phyloP scores from a whole-genome alignment of 2,329 filamentous ascomycete species.

The Aspergillus awamori region DNA sequence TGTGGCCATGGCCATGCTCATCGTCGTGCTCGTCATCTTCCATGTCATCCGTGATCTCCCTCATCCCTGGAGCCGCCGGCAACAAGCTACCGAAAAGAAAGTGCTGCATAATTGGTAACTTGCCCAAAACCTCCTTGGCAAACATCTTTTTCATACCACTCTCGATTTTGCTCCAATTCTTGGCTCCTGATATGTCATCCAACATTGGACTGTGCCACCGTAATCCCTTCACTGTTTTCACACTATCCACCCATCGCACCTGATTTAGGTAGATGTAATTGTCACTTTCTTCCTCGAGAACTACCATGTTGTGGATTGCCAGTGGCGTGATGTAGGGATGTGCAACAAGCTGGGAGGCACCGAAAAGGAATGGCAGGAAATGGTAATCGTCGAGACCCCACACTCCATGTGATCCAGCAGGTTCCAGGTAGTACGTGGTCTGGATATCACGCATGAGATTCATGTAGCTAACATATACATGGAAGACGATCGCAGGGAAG shows the following conservation, averaged over 20 bases:
- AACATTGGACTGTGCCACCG: conserved; percentile 98
- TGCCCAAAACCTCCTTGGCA: conserved; percentile 84
- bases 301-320: conserved; percentile 83
- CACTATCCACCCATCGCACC: conserved; percentile 90
- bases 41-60: conserved; percentile 50
- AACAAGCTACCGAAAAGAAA: conserved; percentile 90
- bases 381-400: conserved; percentile 99
- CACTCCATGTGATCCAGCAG: conserved; percentile 93
- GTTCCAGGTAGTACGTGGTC: conserved; percentile 92
- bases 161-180: conserved; percentile 90
- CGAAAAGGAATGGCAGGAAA: conserved; percentile 93
- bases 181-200: conserved; percentile 91
- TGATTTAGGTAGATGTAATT: conserved; percentile 93
- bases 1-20: conserved; percentile 67
- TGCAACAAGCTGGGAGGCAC: conserved; percentile 82
- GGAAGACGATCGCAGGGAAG: conserved; percentile 74
- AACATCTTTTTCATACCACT: conserved; percentile 98
- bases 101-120: conserved; percentile 97
- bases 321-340: conserved; percentile 79
- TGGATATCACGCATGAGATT: conserved; percentile 85
- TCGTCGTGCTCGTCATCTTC: conserved; percentile 62
- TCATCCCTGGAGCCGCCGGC: conserved; percentile 79
- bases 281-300: conserved; percentile 79
- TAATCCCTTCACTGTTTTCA: conserved; percentile 92
- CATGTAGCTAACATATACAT: conserved; percentile 81